Evolutionary conservation across 164 flowering plant genomes (phyloP).

Genomic region (grape (Vitis vinifera)): DNA sequence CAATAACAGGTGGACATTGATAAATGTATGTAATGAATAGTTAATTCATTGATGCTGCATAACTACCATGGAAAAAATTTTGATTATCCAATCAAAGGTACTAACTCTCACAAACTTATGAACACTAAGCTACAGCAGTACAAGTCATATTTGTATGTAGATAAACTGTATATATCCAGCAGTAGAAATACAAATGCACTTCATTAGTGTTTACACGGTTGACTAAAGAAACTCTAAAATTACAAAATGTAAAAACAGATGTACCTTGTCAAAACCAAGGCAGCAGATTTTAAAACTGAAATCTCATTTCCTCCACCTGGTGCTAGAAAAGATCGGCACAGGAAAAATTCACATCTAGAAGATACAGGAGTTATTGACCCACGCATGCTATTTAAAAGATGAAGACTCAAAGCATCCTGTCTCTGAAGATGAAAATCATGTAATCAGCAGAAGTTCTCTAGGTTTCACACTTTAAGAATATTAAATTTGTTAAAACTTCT

Average conservation of each 20-base stretch:
- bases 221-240: background rate
- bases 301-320: conserved; percentile 30
- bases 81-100: no score
- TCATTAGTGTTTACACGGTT: no score
- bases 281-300: conserved; percentile 34
- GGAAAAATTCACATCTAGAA: conserved; percentile 30
- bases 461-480: background rate
- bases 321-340: conserved; percentile 33
- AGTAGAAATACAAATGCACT: no score
- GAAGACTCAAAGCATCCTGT: conserved; percentile 31
- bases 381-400: conserved; percentile 14
- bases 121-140: no score
- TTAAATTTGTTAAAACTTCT: no score
- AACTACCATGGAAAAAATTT: no score
- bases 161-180: no score
- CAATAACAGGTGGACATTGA: no score
- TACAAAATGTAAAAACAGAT: background rate
- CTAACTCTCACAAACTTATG: no score
- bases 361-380: conserved; percentile 23
- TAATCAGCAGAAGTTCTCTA: background rate
- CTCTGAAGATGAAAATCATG: conserved; percentile 13
- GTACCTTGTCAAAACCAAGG: conserved; percentile 33
- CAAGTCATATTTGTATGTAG: no score
- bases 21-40: no score
- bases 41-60: no score